A percentile compares a stretch with the other conserved stretches of the same genome.
These are phyloP conservation scores for Vitis rotundifolia DNA, from an alignment of 164 flowering plant species.

Conservation along the genomic window DNA sequence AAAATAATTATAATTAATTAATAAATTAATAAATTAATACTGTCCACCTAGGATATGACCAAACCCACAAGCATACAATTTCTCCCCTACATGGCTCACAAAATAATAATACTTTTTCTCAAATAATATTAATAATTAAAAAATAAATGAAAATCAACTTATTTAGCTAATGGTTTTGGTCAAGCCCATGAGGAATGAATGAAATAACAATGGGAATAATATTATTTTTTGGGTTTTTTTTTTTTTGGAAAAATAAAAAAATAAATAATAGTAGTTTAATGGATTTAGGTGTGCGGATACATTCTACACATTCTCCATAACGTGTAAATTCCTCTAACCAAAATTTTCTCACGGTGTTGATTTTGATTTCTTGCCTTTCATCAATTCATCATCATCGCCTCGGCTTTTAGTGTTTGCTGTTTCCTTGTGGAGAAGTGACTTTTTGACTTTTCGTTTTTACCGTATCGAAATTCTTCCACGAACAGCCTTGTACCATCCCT, in stretches of 20 bases:
- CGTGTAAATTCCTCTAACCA: constrained; percentile 19
- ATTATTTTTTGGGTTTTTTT: background rate
- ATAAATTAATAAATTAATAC: no score
- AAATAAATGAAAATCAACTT: no score
- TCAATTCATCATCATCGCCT: background rate
- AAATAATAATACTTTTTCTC: no score
- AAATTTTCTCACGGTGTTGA: background rate
- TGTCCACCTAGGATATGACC: no score
- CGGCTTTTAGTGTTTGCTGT: background rate
- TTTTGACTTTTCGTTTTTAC: constrained; percentile 9
- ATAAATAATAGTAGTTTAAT: constrained; percentile 2
- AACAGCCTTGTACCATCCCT: no score
- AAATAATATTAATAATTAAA: no score
- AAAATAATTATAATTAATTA: no score
- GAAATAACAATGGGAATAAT: no score
- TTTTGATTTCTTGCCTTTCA: constrained; percentile 11
- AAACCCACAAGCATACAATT: no score
- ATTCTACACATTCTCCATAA: constrained; percentile 9
- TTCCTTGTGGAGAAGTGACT: background rate
- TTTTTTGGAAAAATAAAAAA: background rate
- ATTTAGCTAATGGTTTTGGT: no score
- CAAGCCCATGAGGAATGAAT: background rate
- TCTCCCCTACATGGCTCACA: no score
- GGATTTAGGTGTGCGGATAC: background rate
- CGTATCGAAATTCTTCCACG: background rate